Evolutionary conservation across 441 rosid genomes (phyloP).

Genomic region (Arabidopsis lyrata): DNA sequence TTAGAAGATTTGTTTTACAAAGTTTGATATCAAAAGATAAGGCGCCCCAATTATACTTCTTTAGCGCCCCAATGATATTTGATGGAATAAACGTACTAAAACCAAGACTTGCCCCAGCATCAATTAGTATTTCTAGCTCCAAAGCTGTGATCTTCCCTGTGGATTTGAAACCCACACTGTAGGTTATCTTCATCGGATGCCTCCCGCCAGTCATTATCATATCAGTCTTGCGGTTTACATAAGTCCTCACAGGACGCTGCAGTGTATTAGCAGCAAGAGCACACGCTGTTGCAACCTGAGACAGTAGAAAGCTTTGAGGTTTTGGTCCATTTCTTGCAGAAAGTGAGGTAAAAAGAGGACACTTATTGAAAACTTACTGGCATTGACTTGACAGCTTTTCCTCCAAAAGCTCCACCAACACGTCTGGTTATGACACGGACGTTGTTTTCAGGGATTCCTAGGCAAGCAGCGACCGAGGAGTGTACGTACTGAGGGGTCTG

Average conservation of each 20-base stretch:
- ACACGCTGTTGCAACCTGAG: constrained; percentile 83
- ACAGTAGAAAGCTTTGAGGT: constrained; percentile 24
- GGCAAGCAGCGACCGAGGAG: constrained; percentile 63
- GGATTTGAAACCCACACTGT: constrained; percentile 83
- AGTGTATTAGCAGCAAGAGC: constrained; percentile 82
- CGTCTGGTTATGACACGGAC: constrained; percentile 87
- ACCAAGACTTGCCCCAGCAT: constrained; percentile 66
- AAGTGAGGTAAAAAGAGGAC: neutral
- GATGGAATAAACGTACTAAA: constrained; percentile 60
- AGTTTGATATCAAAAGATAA: constrained; percentile 76
- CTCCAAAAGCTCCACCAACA: constrained; percentile 95
- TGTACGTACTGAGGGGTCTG: constrained; percentile 73
- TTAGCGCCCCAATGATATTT: constrained; percentile 49
- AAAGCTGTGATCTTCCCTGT: constrained; percentile 86
- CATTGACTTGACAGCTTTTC: constrained; percentile 71
- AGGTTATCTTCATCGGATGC: constrained; percentile 89
- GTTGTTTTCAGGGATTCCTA: constrained; percentile 81
- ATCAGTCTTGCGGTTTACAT: constrained; percentile 77
- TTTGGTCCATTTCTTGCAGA: constrained; percentile 3
- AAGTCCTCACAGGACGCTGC: constrained; percentile 71
- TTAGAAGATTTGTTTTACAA: constrained; percentile 80
- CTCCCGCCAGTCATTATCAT: constrained; percentile 95
- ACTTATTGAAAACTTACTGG: constrained; percentile 58
- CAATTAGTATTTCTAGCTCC: constrained; percentile 63
- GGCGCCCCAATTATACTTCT: constrained; percentile 87